Evolutionary conservation across 1,284 basidiomycete genomes (phyloP).

Genomic region (Fistulina hepatica): DNA sequence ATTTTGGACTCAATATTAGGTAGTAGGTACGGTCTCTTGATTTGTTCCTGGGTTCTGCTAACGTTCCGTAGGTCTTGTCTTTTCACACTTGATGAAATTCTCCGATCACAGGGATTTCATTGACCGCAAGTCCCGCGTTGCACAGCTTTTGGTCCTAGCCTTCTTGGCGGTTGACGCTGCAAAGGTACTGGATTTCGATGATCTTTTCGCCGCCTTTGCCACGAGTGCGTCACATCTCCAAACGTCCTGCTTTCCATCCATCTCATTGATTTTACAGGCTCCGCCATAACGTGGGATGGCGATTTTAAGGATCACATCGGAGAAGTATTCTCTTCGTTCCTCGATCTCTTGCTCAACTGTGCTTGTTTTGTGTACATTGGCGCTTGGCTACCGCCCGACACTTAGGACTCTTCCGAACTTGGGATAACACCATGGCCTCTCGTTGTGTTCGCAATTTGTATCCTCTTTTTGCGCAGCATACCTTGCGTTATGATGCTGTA

Average conservation of each 20-base stretch:
- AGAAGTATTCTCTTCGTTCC: slow-evolving; percentile 80
- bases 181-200: slow-evolving; percentile 73
- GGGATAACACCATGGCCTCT: slow-evolving; percentile 70
- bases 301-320: slow-evolving; percentile 79
- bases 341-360: slow-evolving; percentile 80
- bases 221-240: slow-evolving; percentile 42
- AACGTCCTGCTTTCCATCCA: slow-evolving; percentile 2
- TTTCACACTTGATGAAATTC: slow-evolving; percentile 76
- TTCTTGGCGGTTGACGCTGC: slow-evolving; percentile 73
- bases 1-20: slow-evolving; percentile 71
- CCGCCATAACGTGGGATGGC: slow-evolving; percentile 90
- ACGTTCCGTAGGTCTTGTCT: slow-evolving; percentile 41
- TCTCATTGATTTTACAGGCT: slow-evolving; percentile 36
- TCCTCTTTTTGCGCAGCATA: slow-evolving; percentile 66
- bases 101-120: slow-evolving; percentile 69
- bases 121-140: slow-evolving; percentile 86
- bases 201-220: slow-evolving; percentile 85
- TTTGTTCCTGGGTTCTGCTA: neutral
- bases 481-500: slow-evolving; percentile 68
- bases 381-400: slow-evolving; percentile 74
- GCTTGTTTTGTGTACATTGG: slow-evolving; percentile 87
- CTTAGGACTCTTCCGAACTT: slow-evolving; percentile 51
- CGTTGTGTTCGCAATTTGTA: slow-evolving; percentile 50
- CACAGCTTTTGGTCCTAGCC: slow-evolving; percentile 80
- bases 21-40: slow-evolving; percentile 13